Conservation (phyloP, 2,329 filamentous ascomycete species). For the Ophiostoma pallidulum region DNA sequence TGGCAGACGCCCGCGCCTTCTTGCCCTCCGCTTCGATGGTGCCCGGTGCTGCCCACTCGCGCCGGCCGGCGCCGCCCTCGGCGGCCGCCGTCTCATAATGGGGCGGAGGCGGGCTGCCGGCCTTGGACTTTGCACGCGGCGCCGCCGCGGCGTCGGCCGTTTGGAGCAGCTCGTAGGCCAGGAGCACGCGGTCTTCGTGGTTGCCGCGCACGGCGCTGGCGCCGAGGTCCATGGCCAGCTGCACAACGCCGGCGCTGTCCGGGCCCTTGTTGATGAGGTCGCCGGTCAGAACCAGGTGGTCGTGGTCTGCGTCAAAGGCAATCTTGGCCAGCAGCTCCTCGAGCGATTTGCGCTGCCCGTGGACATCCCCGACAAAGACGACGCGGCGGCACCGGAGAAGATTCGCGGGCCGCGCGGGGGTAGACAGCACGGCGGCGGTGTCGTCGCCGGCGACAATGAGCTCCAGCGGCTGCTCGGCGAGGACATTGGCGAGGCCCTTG, state of each 20-base stretch:
- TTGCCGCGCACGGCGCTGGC: constrained; percentile 85
- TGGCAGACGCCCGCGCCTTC: constrained; percentile 9
- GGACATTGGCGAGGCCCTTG: constrained; percentile 20
- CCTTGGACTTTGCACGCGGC: background rate
- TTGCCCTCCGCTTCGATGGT: constrained; percentile 12
- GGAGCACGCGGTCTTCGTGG: constrained; percentile 80
- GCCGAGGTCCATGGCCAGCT: constrained; percentile 60
- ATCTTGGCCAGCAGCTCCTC: constrained; percentile 57
- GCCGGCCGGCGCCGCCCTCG: background rate
- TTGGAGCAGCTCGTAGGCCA: constrained; percentile 41
- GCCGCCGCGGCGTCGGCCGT: constrained; percentile 16
- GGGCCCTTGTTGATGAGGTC: constrained; percentile 83
- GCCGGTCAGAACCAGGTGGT: constrained; percentile 68
- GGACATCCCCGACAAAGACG: constrained; percentile 82
- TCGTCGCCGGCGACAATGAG: constrained; percentile 21
- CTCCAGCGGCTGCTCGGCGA: constrained; percentile 24
- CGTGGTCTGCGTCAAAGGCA: constrained; percentile 48
- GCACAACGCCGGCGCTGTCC: constrained; percentile 68
- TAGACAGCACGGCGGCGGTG: constrained; percentile 1
- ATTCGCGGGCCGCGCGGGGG: constrained; percentile 26
- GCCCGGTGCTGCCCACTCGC: background rate
- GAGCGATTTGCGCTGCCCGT: constrained; percentile 69
- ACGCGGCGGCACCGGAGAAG: constrained; percentile 42
- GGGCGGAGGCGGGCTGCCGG: no score
- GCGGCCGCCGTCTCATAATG: no score